Percentiles rank a stretch among this genome's conserved stretches.
Conservation (phyloP, 176 grass and related monocot species). For the Rhynchospora pubera region DNA sequence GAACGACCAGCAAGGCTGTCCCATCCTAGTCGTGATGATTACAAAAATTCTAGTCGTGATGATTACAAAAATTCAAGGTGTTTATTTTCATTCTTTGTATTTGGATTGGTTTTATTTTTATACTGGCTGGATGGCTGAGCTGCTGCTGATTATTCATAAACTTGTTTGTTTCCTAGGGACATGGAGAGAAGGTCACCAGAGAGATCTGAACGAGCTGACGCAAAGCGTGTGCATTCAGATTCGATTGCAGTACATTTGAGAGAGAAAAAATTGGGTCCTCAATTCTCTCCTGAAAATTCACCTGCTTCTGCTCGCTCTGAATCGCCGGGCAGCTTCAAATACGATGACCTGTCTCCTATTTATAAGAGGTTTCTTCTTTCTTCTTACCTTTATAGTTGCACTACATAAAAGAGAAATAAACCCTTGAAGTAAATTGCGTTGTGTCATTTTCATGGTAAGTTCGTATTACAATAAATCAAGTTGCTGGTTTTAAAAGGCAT, state of each 20-base stretch:
- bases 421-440: neutral
- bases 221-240: constrained; percentile 13
- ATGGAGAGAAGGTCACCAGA: constrained; percentile 29
- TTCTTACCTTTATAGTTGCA: neutral
- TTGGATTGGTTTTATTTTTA: neutral
- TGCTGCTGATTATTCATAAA: constrained; percentile 21
- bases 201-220: constrained; percentile 11
- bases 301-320: neutral
- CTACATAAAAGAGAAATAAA: neutral
- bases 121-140: constrained; percentile 6
- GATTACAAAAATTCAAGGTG: constrained; percentile 46
- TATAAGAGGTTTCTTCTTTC: constrained; percentile 5
- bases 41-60: too few relatives aligned
- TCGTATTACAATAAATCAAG: neutral
- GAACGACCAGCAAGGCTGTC: constrained; percentile 38
- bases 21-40: constrained; percentile 24
- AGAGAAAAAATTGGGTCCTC: neutral
- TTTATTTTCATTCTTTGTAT: neutral
- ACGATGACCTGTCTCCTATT: neutral
- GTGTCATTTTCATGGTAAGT: neutral
- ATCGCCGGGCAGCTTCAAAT: neutral
- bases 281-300: neutral
- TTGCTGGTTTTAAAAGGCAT: constrained; percentile 3
- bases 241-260: neutral
- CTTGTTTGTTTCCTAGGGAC: constrained; percentile 26